Evolutionary conservation across 2,329 filamentous ascomycete species (phyloP).

Genomic region (Kalmusia sp.): DNA sequence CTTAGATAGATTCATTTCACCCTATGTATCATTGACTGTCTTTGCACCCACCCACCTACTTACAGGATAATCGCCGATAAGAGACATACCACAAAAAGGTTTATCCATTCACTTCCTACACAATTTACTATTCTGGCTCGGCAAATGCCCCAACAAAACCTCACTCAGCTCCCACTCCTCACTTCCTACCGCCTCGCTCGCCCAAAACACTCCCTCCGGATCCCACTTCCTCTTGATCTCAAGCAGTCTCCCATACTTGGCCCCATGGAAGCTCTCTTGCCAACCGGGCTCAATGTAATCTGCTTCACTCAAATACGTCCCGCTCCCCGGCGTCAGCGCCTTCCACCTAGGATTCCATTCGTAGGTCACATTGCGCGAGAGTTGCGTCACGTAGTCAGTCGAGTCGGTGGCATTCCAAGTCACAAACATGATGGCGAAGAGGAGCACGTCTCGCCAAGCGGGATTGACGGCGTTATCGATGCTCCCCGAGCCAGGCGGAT

Average conservation of each 20-base stretch:
- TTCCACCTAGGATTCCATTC: slow-evolving; percentile 17
- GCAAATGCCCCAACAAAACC: slow-evolving; percentile 9
- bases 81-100: too few relatives aligned
- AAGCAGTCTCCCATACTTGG: slow-evolving; percentile 18
- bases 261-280: slow-evolving; percentile 18
- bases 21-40: too few relatives aligned
- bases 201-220: slow-evolving; percentile 22
- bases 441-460: slow-evolving; percentile 12
- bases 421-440: slow-evolving; percentile 18
- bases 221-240: slow-evolving; percentile 18
- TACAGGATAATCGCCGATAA: too few relatives aligned
- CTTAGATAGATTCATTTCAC: too few relatives aligned
- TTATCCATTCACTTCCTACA: too few relatives aligned
- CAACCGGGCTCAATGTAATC: slow-evolving; percentile 27
- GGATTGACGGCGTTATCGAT: slow-evolving; percentile 18
- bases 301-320: slow-evolving; percentile 38
- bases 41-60: too few relatives aligned
- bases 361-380: slow-evolving; percentile 12
- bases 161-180: slow-evolving; percentile 19
- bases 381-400: not conserved
- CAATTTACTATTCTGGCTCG: slow-evolving; percentile 13
- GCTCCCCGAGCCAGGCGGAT: slow-evolving; percentile 6
- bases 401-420: slow-evolving; percentile 10
- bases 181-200: slow-evolving; percentile 11
- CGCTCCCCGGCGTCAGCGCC: slow-evolving; percentile 14